These are phyloP conservation scores for Hanseniaspora pseudoguilliermondii DNA, from an alignment of 805 yeast genomes.

Conservation along the genomic window DNA sequence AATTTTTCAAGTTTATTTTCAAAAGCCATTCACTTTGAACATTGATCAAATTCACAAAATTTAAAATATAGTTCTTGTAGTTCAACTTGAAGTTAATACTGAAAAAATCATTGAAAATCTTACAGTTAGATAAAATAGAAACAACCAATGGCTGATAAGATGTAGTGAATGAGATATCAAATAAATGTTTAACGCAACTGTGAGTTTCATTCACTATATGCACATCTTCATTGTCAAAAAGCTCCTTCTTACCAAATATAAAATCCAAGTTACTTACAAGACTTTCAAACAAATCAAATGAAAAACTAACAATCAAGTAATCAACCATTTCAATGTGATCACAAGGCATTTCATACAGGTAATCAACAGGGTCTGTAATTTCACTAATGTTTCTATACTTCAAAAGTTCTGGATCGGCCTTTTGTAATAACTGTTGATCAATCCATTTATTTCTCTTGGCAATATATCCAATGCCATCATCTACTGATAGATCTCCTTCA, in stretches of 20 bases:
- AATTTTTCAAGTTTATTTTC: constrained; percentile 9
- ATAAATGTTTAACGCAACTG: neutral
- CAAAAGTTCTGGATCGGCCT: neutral
- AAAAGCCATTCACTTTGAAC: constrained; percentile 10
- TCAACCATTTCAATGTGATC: constrained; percentile 39
- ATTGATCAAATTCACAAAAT: neutral
- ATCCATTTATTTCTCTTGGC: neutral
- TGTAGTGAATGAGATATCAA: constrained; percentile 1
- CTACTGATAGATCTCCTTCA: neutral
- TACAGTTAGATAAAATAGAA: neutral
- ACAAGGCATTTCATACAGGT: constrained; percentile 20
- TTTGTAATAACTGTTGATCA: neutral
- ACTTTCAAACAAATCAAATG: constrained; percentile 46
- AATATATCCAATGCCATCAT: neutral
- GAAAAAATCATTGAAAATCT: constrained; percentile 1
- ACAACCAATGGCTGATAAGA: constrained; percentile 12
- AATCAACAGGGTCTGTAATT: constrained; percentile 1
- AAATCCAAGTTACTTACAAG: constrained; percentile 25
- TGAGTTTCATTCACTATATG: neutral
- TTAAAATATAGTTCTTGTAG: neutral
- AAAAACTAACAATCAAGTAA: constrained; percentile 36
- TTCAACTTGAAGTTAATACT: neutral
- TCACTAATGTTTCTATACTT: neutral
- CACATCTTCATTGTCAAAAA: neutral
- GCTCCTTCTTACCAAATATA: neutral